Conservation (phyloP, 495 filamentous ascomycete species). For the Parathielavia hyrcaniae region DNA sequence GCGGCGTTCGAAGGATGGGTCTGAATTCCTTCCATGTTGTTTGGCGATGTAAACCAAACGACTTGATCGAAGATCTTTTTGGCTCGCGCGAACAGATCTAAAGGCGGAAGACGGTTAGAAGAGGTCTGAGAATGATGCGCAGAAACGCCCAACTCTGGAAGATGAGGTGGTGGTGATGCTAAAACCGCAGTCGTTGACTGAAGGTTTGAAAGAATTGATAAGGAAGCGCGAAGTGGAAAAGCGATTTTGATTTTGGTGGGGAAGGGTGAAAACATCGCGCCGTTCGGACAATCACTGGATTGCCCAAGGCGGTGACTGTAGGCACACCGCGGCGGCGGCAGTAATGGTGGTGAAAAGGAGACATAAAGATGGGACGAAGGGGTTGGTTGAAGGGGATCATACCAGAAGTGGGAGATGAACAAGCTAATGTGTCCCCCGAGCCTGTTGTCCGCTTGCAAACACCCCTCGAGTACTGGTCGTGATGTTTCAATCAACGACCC, state of each 20-base stretch:
- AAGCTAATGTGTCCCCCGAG: constrained; percentile 96
- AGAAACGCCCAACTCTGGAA: not conserved
- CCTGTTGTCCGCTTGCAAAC: constrained; percentile 36
- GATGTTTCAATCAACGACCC: constrained; percentile 36
- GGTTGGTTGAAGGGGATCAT: constrained; percentile 39
- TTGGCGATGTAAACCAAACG: constrained; percentile 20
- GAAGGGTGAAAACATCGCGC: not conserved
- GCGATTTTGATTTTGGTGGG: not conserved
- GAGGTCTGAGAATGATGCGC: not conserved
- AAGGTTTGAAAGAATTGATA: constrained; percentile 3
- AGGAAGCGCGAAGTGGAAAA: not conserved
- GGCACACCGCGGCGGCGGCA: not conserved
- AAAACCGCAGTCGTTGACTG: not conserved
- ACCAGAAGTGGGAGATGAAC: constrained; percentile 89
- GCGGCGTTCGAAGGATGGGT: constrained; percentile 81
- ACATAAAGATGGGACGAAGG: not conserved
- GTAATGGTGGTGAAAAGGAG: not conserved
- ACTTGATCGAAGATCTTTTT: constrained; percentile 19
- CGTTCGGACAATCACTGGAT: not conserved
- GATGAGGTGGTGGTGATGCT: not conserved
- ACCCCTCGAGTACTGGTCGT: constrained; percentile 19
- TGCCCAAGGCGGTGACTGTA: constrained; percentile 13
- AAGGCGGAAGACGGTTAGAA: constrained; percentile 10
- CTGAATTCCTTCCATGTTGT: constrained; percentile 77
- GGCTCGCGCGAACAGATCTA: constrained; percentile 25